Evolutionary conservation across 177 flowering plant species (phyloP), one percentile per base, ranked within the genome.

Genomic region (Vitis hybrid): DNA sequence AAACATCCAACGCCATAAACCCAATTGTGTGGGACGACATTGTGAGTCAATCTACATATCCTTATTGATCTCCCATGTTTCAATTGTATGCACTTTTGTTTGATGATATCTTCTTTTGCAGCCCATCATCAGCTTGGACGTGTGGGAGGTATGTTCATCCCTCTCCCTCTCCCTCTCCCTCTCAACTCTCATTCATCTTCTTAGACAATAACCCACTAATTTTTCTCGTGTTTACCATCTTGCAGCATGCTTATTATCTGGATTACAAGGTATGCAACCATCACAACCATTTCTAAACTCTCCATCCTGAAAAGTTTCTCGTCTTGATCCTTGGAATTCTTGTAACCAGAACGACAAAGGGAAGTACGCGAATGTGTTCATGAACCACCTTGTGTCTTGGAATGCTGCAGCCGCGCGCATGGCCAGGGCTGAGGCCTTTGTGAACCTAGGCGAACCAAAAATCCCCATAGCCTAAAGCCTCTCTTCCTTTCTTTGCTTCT

Each of bases 361-460:
- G 64, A 83, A 83, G 71, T 94, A 92, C 32, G 90, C 77, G 56
- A 83, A 85, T 48, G 79, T 69, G 21, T 94, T 87, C 72, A 70
- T 92, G 93, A 68, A 91, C 78, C 89, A 92, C 74, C 93, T 94
- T 27, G 94, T 92, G 8, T 94, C 97, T 46, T 94, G 98, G 98
- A 70, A 89, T 72, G 77, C 86, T 6, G 98, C 89, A 63, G 75
- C 82, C 27, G 79, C 68, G 3, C 93, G 98, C 32, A 80, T 94
- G 85, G 85, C 73, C 18, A 84, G 90, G 12, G 97, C 92, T 30
- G 89, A 92, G 76, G 80, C 93, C 35, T 94, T 94, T 79, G 93
- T 92, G 21, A 94, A 91, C 81, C 78, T 94, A 70, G 97, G 97
- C 24, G 93, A 94, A 79, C 97, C 97, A 4, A 89, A 86, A 54